Percentiles rank a stretch among this genome's conserved stretches.
Evolutionary conservation across 1,139 yeast species (phyloP).

Genomic region (Nakaseomyces bracarensis): DNA sequence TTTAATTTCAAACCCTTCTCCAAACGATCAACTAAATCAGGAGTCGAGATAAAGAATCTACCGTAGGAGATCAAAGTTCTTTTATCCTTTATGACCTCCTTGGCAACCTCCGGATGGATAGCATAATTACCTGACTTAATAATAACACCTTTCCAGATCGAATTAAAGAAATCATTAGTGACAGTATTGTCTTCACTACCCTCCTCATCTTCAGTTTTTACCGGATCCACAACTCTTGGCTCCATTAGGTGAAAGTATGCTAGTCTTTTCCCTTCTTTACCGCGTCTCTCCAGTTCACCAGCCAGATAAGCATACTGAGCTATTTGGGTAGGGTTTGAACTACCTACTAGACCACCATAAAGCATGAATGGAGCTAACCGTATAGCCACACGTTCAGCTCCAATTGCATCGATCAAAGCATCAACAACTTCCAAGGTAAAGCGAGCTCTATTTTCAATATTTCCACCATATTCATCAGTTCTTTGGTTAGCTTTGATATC

Average conservation of each 20-base stretch:
- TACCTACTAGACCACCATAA: conserved; percentile 32
- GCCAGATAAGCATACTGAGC: conserved; percentile 30
- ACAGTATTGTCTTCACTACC: conserved; percentile 8
- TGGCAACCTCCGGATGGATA: conserved; percentile 16
- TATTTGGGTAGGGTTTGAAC: conserved; percentile 23
- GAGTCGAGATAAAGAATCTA: conserved; percentile 42
- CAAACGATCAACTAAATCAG: conserved; percentile 40
- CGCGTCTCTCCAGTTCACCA: conserved; percentile 28
- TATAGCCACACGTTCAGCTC: conserved; percentile 27
- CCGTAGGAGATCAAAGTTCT: conserved; percentile 41
- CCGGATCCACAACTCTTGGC: conserved; percentile 29
- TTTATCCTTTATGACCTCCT: conserved; percentile 30
- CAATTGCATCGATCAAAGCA: conserved; percentile 25
- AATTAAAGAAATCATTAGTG: conserved; percentile 24
- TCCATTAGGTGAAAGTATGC: conserved; percentile 48
- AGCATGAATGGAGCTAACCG: conserved; percentile 34
- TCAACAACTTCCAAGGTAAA: conserved; percentile 31
- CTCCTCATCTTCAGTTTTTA: conserved; percentile 11
- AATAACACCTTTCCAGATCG: conserved; percentile 36
- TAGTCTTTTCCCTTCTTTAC: conserved; percentile 31
- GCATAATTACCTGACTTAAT: conserved; percentile 37
- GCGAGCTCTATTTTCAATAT: conserved; percentile 33
- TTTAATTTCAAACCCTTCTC: conserved; percentile 29
- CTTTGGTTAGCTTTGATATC: conserved; percentile 35
- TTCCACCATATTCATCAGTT: conserved; percentile 39